Evolutionary conservation across 2,329 filamentous ascomycete species (phyloP), one percentile per base, ranked within the genome.

Genomic region (Fusarium liriodendri): DNA sequence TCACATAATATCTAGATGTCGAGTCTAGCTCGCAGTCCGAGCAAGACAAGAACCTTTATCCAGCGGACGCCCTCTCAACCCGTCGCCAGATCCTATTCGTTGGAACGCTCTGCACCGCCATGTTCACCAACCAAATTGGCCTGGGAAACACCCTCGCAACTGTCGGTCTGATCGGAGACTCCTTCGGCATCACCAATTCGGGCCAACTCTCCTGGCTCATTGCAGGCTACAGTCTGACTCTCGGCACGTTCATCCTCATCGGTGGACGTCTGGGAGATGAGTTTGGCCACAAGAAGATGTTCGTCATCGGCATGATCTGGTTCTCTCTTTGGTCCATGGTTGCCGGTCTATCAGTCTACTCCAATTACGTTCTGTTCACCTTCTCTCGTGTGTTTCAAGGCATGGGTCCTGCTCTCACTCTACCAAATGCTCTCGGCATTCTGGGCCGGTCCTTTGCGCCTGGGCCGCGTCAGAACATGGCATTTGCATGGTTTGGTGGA

Each of bases 341-440:
- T 3, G 84, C 82, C 9, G 88, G 87, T 0, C 45, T 79, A 18
- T 58, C 63, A 1, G 71, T 74, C 27, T 73, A 80, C 54, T 83
- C 80, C 18, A 77, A 86, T 74, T 84, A 79, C 45, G 67, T 81
- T 27, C 76, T 83, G 63, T 88, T 89, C 74, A 82, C 84, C 40
- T 81, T 88, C 55, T 81, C 82, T n/a, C 84, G 87, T 14, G 86
- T 84, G 4, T 77, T 90, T 6, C 87, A 89, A 69, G 86, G 87
- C 5, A 85, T 89, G 37, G 89, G 89, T 0, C 87, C 89, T 0
- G 87, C 89, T 0, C 82, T 91, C 42, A 75, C 85, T 38, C 78
- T 91, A n/a, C 89, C 89, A 0, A 91, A 91, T 73, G 87, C 82
- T 0, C 80, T 92, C 37, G 89, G 88, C 2, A 83, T 92, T 11